phyloP scores from a whole-genome alignment of 2,329 filamentous ascomycete genomes.

The Pestalotiopsis sp. region DNA sequence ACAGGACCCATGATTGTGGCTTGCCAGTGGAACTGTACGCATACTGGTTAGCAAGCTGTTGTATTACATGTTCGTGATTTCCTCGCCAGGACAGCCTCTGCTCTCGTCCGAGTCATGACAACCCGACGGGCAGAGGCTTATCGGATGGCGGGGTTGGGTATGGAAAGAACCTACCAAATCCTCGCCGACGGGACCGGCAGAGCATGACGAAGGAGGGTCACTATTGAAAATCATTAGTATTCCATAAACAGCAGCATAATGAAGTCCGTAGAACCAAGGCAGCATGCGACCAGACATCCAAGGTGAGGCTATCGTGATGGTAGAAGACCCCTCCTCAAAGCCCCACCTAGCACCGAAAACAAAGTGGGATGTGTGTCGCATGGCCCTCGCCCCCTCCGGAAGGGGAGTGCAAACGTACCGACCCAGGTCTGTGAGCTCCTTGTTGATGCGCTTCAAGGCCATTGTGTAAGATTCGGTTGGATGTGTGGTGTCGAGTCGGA shows the following conservation, averaged over 20 bases:
- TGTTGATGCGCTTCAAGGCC: conserved; percentile 94
- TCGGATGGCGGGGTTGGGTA: conserved; percentile 29
- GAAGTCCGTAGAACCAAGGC: conserved; percentile 11
- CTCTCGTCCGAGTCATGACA: conserved; percentile 19
- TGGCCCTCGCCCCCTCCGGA: conserved; percentile 15
- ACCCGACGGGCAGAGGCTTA: conserved; percentile 20
- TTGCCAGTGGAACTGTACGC: conserved; percentile 95
- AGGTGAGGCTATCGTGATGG: conserved; percentile 12
- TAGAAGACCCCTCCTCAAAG: conserved; percentile 25
- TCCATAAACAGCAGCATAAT: conserved; percentile 17
- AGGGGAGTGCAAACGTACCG: conserved; percentile 60
- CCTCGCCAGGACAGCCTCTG: conserved; percentile 1
- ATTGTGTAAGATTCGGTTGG: conserved; percentile 50
- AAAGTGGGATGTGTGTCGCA: conserved; percentile 19
- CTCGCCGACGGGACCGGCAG: conserved; percentile 93
- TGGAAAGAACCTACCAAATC: conserved; percentile 78
- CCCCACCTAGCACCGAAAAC: conserved; percentile 31
- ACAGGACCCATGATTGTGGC: conserved; percentile 99
- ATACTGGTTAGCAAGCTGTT: conserved; percentile 32
- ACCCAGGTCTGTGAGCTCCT: conserved; percentile 88
- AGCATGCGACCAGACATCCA: neutral
- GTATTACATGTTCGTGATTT: neutral
- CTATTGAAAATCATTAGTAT: conserved; percentile 51
- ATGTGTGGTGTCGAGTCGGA: conserved; percentile 14
- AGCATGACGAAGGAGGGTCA: conserved; percentile 98